These are phyloP conservation scores for Linum usitatissimum DNA, from an alignment of 345 rosid genomes.

Conservation along the genomic window DNA sequence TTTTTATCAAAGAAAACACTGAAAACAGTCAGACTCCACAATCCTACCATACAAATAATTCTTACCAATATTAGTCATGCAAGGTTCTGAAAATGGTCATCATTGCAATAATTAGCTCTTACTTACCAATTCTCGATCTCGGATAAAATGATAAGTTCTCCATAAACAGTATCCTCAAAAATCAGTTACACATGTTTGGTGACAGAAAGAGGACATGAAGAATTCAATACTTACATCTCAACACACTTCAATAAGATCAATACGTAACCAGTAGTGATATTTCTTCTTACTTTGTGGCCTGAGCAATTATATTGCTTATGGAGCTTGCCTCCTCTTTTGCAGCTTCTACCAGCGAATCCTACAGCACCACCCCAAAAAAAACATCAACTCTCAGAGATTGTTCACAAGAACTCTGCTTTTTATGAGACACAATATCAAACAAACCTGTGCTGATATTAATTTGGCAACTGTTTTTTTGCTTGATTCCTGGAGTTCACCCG, in stretches of 20 bases:
- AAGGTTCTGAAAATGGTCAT: too few relatives aligned
- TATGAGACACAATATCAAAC: not conserved
- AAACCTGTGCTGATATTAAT: conserved; percentile 77
- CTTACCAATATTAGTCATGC: too few relatives aligned
- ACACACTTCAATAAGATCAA: not conserved
- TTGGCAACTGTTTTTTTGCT: conserved; percentile 92
- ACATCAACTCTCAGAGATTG: not conserved
- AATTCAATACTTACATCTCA: not conserved
- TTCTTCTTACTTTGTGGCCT: conserved; percentile 68
- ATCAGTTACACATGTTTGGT: too few relatives aligned
- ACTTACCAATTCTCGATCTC: too few relatives aligned
- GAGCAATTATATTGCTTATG: conserved; percentile 79
- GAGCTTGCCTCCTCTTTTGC: conserved; percentile 91
- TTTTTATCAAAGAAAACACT: too few relatives aligned
- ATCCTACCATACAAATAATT: too few relatives aligned
- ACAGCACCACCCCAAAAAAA: not conserved
- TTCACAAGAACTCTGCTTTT: not conserved
- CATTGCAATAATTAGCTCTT: too few relatives aligned
- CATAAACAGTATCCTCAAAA: too few relatives aligned
- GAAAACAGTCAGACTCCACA: too few relatives aligned
- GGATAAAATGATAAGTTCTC: too few relatives aligned
- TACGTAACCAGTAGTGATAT: not conserved
- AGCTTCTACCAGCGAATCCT: conserved; percentile 91
- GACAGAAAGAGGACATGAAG: too few relatives aligned
- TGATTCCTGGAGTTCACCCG: conserved; percentile 92